Percentiles rank a stretch among this genome's conserved stretches.
These are phyloP conservation scores for Magnolia officinalis DNA, from an alignment of 164 flowering plant species.

Conservation along the genomic window DNA sequence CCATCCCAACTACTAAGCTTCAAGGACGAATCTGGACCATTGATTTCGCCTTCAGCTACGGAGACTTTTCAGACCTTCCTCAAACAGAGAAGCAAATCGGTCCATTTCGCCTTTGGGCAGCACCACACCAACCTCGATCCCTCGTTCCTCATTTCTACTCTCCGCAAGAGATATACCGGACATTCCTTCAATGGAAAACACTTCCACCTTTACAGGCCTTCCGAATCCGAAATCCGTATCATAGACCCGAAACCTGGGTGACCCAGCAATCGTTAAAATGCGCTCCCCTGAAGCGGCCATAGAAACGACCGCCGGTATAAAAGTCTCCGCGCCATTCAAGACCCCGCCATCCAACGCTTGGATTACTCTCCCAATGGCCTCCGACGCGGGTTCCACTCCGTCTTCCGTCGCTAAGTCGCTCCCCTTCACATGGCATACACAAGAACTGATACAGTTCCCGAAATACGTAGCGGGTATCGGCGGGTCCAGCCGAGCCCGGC, in stretches of 20 bases:
- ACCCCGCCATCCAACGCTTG: conserved; percentile 9
- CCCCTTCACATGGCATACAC: conserved; percentile 3
- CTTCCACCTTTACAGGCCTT: conserved; percentile 42
- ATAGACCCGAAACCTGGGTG: conserved; percentile 38
- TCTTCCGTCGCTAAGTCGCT: conserved; percentile 23
- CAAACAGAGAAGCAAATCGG: conserved; percentile 16
- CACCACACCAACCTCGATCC: conserved; percentile 42
- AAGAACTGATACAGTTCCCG: conserved; percentile 40
- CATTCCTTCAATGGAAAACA: conserved; percentile 29
- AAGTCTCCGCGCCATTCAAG: conserved; percentile 18
- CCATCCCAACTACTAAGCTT: no score
- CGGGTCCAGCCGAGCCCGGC: conserved; percentile 22
- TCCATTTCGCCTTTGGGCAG: conserved; percentile 26
- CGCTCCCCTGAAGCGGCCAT: neutral
- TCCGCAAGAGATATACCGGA: conserved; percentile 36
- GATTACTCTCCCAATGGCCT: conserved; percentile 22
- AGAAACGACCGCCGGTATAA: neutral
- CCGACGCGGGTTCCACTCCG: conserved; percentile 28
- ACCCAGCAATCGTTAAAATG: conserved; percentile 31
- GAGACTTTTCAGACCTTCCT: neutral
- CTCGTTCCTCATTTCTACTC: conserved; percentile 34
- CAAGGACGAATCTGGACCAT: no score
- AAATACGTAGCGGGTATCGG: conserved; percentile 37
- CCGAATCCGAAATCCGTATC: conserved; percentile 67
- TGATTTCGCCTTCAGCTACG: no score